Percentiles rank a stretch among this genome's conserved stretches.
Conservation (phyloP, 495 filamentous ascomycete genomes). For the Talaromyces liani region DNA sequence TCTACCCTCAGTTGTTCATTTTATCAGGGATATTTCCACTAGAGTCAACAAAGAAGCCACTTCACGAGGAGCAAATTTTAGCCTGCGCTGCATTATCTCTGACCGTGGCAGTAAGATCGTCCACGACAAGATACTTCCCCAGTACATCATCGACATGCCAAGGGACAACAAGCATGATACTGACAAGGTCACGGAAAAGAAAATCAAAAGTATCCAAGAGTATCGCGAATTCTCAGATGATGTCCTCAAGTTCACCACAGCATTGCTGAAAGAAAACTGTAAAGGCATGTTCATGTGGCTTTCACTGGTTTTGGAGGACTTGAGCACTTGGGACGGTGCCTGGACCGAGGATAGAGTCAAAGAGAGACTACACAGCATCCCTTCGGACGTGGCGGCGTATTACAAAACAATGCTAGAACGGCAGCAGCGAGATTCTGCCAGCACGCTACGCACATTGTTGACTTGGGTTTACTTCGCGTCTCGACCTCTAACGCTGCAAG, state of each 20-base stretch:
- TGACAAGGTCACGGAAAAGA: neutral
- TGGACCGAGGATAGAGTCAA: constrained; percentile 3
- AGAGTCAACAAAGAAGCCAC: neutral
- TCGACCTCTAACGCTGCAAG: constrained; percentile 3
- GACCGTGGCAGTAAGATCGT: constrained; percentile 4
- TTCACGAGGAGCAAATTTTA: neutral
- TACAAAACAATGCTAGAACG: constrained; percentile 2
- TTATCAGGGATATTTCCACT: neutral
- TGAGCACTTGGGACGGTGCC: constrained; percentile 4
- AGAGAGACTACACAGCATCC: constrained; percentile 6
- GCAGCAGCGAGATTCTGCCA: constrained; percentile 3
- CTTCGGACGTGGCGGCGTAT: neutral
- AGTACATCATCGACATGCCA: constrained; percentile 1
- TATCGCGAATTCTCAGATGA: neutral
- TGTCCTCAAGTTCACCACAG: constrained; percentile 1
- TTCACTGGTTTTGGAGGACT: constrained; percentile 3
- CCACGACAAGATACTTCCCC: constrained; percentile 1
- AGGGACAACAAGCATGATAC: constrained; percentile 5
- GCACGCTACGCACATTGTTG: neutral
- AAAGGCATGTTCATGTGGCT: constrained; percentile 8
- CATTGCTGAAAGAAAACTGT: neutral
- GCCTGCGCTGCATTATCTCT: constrained; percentile 2
- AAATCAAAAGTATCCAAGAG: constrained; percentile 3
- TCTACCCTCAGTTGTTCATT: constrained; percentile 2
- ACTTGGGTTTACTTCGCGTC: constrained; percentile 5